Conservation (phyloP, 768 basidiomycete genomes). For the Serpula lacrymans region DNA sequence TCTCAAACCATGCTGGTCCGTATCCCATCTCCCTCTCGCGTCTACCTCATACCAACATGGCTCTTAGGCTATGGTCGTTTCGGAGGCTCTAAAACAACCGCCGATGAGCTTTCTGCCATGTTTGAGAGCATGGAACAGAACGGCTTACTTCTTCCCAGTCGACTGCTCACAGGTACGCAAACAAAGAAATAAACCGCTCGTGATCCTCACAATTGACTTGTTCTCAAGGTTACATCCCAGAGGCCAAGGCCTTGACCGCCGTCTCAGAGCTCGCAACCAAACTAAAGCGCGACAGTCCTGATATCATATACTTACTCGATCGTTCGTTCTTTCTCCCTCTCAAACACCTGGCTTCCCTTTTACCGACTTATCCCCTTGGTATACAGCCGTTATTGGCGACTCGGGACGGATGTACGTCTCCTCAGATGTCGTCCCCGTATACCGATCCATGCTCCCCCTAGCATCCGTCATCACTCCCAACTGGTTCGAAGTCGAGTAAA, state of each 20-base stretch:
- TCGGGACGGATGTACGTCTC: conserved; percentile 87
- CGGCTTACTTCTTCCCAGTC: conserved; percentile 64
- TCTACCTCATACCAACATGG: not conserved
- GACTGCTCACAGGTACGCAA: conserved; percentile 76
- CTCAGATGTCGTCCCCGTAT: conserved; percentile 81
- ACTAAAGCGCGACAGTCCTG: conserved; percentile 54
- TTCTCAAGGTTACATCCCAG: conserved; percentile 77
- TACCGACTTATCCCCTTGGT: not conserved
- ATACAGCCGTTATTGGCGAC: conserved; percentile 90
- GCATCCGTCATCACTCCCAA: conserved; percentile 96
- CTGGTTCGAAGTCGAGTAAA: conserved; percentile 96
- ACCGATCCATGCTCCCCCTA: conserved; percentile 73
- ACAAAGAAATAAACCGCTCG: not conserved
- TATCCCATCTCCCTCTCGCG: not conserved
- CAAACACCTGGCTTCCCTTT: not conserved
- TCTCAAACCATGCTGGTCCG: conserved; percentile 89
- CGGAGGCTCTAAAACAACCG: conserved; percentile 76
- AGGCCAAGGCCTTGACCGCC: conserved; percentile 69
- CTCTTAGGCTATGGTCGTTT: conserved; percentile 73
- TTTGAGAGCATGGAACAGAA: conserved; percentile 74
- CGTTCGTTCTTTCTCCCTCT: conserved; percentile 49
- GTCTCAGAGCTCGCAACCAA: conserved; percentile 61
- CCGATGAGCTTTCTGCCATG: conserved; percentile 71
- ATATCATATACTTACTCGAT: conserved; percentile 84
- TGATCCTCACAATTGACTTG: not conserved